Evolutionary conservation across 257 asterid species (phyloP).

Genomic region (Forsythia viridissima): DNA sequence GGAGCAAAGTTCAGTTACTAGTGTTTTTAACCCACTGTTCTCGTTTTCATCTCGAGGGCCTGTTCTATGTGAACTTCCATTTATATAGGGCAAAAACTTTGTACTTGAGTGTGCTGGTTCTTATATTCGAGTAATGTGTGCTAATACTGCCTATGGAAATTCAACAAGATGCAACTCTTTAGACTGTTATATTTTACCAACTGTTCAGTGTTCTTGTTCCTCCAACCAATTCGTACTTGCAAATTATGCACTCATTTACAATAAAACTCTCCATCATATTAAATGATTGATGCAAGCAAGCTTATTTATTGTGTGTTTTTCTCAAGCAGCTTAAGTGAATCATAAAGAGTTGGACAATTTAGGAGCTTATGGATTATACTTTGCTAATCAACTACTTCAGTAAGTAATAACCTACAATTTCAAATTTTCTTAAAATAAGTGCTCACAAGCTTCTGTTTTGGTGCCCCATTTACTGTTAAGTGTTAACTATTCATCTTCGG

Average conservation of each 20-base stretch:
- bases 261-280: not conserved
- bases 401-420: constrained; percentile 40
- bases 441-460: not conserved
- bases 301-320: constrained; percentile 13
- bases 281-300: not conserved
- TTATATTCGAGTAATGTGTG: not conserved
- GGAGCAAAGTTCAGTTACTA: not conserved
- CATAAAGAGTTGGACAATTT: not conserved
- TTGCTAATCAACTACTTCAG: constrained; percentile 31
- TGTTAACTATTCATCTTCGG: constrained; percentile 20
- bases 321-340: constrained; percentile 27
- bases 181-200: not conserved
- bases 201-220: not conserved
- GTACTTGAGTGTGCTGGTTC: not conserved
- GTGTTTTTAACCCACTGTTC: not conserved
- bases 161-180: not conserved
- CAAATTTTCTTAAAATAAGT: constrained; percentile 25
- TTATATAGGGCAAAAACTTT: not conserved
- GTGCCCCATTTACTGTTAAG: constrained; percentile 18
- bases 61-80: not conserved
- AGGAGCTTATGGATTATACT: constrained; percentile 23
- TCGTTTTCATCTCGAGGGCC: not conserved
- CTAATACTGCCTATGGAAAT: not conserved
- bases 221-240: not conserved
- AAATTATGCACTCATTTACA: not conserved